Percentiles rank a stretch among this genome's conserved stretches.
Conservation (phyloP, 352 stramenopile genomes). For the Globisporangium viniferum region DNA sequence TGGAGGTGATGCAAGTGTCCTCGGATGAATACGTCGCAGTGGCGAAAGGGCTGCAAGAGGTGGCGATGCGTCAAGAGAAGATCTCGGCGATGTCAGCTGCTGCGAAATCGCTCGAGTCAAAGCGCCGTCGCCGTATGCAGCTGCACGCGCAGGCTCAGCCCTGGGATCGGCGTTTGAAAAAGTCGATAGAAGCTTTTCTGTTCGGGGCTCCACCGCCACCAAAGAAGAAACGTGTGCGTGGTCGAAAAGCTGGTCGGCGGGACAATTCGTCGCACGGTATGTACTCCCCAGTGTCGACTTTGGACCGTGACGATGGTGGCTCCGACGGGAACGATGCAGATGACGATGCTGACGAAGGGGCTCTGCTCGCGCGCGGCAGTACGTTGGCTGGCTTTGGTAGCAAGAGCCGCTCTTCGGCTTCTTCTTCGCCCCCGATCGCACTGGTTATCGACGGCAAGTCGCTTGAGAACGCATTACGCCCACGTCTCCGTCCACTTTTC, state of each 20-base stretch:
- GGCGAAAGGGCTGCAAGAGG: slow-evolving; percentile 44
- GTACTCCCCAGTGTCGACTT: slow-evolving; percentile 17
- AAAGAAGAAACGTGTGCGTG: slow-evolving; percentile 13
- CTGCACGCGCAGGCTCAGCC: not conserved
- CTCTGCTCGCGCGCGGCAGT: slow-evolving; percentile 2
- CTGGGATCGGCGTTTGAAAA: slow-evolving; percentile 9
- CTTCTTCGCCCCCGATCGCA: slow-evolving; percentile 31
- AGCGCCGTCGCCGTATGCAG: slow-evolving; percentile 7
- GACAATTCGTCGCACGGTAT: not conserved
- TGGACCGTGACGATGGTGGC: slow-evolving; percentile 10
- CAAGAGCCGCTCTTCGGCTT: no score
- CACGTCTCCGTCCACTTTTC: slow-evolving; percentile 49
- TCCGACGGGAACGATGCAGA: not conserved
- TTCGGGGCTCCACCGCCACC: slow-evolving; percentile 2
- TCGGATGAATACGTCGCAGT: slow-evolving; percentile 63
- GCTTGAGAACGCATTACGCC: slow-evolving; percentile 66
- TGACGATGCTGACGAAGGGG: slow-evolving; percentile 5
- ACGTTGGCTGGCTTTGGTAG: not conserved
- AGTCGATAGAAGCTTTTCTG: slow-evolving; percentile 9
- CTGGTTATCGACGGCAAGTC: slow-evolving; percentile 94
- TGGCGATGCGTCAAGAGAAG: slow-evolving; percentile 29
- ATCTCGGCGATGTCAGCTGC: slow-evolving; percentile 8
- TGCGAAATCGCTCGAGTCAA: not conserved
- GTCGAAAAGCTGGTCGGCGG: not conserved
- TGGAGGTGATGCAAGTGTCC: slow-evolving; percentile 65